Evolutionary conservation across 2,329 filamentous ascomycete genomes (phyloP).

Genomic region (Hypoxylon sp.): DNA sequence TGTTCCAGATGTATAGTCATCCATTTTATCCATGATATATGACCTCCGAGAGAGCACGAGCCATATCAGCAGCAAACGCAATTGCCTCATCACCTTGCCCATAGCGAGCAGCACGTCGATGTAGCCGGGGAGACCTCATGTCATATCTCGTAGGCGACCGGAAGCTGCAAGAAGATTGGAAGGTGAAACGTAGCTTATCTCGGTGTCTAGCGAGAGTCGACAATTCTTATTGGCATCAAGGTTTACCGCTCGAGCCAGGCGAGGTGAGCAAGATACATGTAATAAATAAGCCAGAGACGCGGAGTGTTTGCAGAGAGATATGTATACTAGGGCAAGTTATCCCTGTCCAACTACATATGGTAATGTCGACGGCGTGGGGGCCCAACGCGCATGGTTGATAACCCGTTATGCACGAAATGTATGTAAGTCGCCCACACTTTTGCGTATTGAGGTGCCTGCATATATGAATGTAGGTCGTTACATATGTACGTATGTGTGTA

Average conservation of each 20-base stretch:
- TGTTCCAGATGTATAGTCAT: not conserved
- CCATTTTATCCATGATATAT: conserved; percentile 6
- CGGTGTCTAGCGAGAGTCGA: conserved; percentile 3
- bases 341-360: conserved; percentile 15
- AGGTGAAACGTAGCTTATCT: conserved; percentile 29
- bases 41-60: conserved; percentile 13
- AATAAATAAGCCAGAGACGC: conserved; percentile 22
- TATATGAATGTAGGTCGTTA: not conserved
- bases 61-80: not conserved
- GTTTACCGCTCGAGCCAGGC: conserved; percentile 28
- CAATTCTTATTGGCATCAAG: conserved; percentile 3
- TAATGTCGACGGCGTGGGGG: conserved; percentile 30
- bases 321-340: conserved; percentile 6
- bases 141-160: conserved; percentile 20
- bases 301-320: conserved; percentile 3
- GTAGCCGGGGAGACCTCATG: conserved; percentile 17
- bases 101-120: not conserved
- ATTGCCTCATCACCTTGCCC: conserved; percentile 15
- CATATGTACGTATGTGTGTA: not conserved
- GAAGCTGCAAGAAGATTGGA: conserved; percentile 13
- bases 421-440: conserved; percentile 1
- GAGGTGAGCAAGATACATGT: conserved; percentile 32
- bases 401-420: conserved; percentile 15
- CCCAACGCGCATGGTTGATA: conserved; percentile 8
- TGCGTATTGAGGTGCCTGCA: not conserved